Evolutionary conservation across 139 green algal species (phyloP).

Genomic region (Tetradesmus obliquus): DNA sequence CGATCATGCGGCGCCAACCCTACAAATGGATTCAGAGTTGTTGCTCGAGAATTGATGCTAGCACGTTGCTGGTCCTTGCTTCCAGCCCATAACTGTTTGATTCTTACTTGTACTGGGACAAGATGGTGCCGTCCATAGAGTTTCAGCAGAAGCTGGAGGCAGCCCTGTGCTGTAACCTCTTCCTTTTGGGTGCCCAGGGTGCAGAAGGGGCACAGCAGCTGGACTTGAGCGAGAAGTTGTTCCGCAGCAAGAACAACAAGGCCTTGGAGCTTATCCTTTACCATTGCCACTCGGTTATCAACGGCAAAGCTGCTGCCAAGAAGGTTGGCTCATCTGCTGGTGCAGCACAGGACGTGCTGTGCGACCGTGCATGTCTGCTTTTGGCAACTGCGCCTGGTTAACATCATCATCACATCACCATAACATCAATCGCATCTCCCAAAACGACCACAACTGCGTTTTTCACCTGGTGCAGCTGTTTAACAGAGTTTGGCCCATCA

Average conservation of each 20-base stretch:
- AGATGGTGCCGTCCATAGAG: neutral
- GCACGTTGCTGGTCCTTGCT: neutral
- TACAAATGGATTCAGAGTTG: neutral
- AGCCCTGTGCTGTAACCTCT: slow-evolving; percentile 49
- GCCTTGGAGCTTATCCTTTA: slow-evolving; percentile 59
- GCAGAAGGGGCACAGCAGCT: slow-evolving; percentile 31
- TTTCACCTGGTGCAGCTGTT: slow-evolving; percentile 37
- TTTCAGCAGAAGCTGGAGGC: slow-evolving; percentile 53
- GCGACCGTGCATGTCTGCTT: neutral
- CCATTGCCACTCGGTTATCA: slow-evolving; percentile 43
- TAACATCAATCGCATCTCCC: too few relatives aligned
- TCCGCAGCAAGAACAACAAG: slow-evolving; percentile 58
- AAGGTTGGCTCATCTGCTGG: slow-evolving; percentile 11
- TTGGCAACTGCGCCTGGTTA: neutral
- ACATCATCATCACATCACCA: neutral
- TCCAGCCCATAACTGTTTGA: neutral
- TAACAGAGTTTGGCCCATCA: slow-evolving; percentile 52
- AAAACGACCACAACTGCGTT: too few relatives aligned
- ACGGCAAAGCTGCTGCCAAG: slow-evolving; percentile 46
- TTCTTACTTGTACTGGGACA: neutral
- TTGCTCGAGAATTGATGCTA: neutral
- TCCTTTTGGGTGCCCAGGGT: slow-evolving; percentile 42
- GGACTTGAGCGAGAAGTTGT: slow-evolving; percentile 48
- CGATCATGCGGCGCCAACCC: neutral
- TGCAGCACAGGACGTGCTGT: neutral